Base-by-base conservation (phyloP, 352 stramenopile species). In the Pythium biforme region DNA sequence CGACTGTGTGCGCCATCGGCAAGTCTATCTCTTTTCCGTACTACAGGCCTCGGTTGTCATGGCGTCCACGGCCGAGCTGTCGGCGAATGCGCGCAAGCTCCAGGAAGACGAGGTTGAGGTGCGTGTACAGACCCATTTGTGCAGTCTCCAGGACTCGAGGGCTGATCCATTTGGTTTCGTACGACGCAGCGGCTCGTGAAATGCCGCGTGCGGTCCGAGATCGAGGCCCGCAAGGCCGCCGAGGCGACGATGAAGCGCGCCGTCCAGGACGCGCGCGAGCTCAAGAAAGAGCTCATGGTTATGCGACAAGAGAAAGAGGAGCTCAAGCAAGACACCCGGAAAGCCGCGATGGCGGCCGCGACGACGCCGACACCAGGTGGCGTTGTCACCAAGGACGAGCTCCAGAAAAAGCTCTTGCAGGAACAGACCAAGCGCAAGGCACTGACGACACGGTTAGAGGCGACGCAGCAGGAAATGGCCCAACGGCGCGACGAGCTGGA, bases 251-350 rank as follows among this genome's bases (percentile, higher is more conserved):
- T 88, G 83, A 90, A 88, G 64, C 79, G 81, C 9, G 83, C 81
- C 1, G 81, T 92, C 26, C 77, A 86, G 15, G 81, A 92, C 49
- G 76, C 83, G 0, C 73, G 79, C 1, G 83, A 92, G 59, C 61
- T 92, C 43, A 92, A 92, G 69, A 90, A 89, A 26, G 83, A 90
- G 59, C 70, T 92, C 15, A 77, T 90, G 46, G 25, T 90, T 45
- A 68, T 92, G 72, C 80, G 83, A 2, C 73, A 90, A 62, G 83
- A 92, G 49, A 91, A 89, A 55, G 79, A 88, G 34, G 78, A 91
- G 51, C 64, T 81, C 15, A 73, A 62, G 40, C 54, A 48, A 19
- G 71, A 76, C 47, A 48, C 46, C 0, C 51, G 45, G 15, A 73
- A 69, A 23, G 50, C 55, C 0, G 34, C 50, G 6, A 41, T 65